Evolutionary conservation across 2,329 filamentous ascomycete species (phyloP).

Genomic region (Exophiala viscosa): DNA sequence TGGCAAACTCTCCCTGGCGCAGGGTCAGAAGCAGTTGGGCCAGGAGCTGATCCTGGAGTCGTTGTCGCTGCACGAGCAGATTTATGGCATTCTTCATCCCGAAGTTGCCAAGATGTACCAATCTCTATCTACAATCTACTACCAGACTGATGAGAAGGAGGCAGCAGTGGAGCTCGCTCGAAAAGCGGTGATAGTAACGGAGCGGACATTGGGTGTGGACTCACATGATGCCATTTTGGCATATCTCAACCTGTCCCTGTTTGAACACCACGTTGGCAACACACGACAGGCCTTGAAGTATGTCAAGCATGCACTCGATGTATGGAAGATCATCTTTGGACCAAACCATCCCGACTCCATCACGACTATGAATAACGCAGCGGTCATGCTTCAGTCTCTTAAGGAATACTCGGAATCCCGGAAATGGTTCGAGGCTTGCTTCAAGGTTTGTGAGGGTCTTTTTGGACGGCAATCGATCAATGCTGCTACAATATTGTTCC

Average conservation of each 20-base stretch:
- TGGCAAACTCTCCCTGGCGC: constrained; percentile 90
- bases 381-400: constrained; percentile 94
- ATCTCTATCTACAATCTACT: constrained; percentile 91
- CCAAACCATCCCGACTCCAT: constrained; percentile 93
- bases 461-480: constrained; percentile 89
- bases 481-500: constrained; percentile 91
- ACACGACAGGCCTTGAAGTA: constrained; percentile 83
- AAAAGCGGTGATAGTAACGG: constrained; percentile 93
- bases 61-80: constrained; percentile 93
- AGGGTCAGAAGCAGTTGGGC: constrained; percentile 91
- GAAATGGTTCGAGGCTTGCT: constrained; percentile 92
- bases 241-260: constrained; percentile 92
- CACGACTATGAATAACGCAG: constrained; percentile 97
- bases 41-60: constrained; percentile 96
- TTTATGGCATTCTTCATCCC: constrained; percentile 94
- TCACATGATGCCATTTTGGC: constrained; percentile 89
- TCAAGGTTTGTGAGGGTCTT: constrained; percentile 81
- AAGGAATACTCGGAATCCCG: constrained; percentile 94
- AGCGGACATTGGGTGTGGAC: constrained; percentile 90
- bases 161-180: constrained; percentile 90
- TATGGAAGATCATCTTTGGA: constrained; percentile 98
- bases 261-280: constrained; percentile 88
- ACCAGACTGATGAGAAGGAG: constrained; percentile 95
- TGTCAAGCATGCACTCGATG: constrained; percentile 83
- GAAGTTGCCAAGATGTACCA: constrained; percentile 96